Conservation (phyloP, 2,329 filamentous ascomycete genomes). For the Talaromyces funiculosus region DNA sequence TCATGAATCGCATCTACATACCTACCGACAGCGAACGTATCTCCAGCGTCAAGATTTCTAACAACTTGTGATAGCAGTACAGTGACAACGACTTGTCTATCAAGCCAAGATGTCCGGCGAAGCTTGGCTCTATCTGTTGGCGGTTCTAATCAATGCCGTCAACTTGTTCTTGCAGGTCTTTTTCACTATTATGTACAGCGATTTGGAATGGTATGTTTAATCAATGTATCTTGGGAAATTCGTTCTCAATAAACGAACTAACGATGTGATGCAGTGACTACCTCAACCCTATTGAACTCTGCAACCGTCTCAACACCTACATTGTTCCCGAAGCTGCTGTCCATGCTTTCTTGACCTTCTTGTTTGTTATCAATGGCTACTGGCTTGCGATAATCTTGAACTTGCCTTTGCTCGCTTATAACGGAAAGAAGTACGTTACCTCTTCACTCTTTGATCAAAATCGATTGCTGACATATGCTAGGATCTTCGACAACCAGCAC, state of each 20-base stretch:
- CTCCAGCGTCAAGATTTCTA: not conserved
- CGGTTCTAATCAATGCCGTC: constrained; percentile 99
- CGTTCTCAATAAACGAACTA: constrained; percentile 15
- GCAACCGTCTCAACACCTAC: constrained; percentile 99
- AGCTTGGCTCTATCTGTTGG: constrained; percentile 95
- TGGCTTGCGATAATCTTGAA: constrained; percentile 93
- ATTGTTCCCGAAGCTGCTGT: constrained; percentile 98
- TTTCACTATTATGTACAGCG: constrained; percentile 99
- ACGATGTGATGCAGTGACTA: constrained; percentile 65
- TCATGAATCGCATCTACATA: not conserved
- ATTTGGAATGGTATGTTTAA: constrained; percentile 83
- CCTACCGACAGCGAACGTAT: not conserved
- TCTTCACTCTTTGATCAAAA: constrained; percentile 32
- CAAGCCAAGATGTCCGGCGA: constrained; percentile 77
- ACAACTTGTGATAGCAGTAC: not conserved
- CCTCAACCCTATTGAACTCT: constrained; percentile 99
- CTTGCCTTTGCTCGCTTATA: constrained; percentile 84
- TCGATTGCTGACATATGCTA: constrained; percentile 34
- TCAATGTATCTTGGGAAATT: not conserved
- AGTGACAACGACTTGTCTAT: not conserved
- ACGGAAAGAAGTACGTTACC: constrained; percentile 79
- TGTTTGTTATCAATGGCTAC: constrained; percentile 98
- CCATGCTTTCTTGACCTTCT: constrained; percentile 87
- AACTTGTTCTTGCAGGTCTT: constrained; percentile 99
- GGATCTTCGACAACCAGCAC: constrained; percentile 95